phyloP scores from a whole-genome alignment of 2,329 filamentous ascomycete species.

The Pyrenophora tritici-repentis region DNA sequence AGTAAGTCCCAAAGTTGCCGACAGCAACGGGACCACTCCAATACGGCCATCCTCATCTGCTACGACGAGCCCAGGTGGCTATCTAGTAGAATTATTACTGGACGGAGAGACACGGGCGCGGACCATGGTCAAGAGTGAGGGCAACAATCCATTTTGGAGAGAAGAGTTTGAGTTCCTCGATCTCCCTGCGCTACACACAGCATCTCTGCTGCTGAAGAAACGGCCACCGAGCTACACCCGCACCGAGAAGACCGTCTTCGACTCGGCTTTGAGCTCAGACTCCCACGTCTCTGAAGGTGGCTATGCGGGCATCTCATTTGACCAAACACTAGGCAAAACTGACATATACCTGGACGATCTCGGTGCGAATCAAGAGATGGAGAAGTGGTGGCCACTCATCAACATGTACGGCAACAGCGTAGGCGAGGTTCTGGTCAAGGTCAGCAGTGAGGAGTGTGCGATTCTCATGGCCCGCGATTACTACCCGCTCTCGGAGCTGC shows the following conservation, averaged over 20 bases:
- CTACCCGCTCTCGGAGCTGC: conserved; percentile 75
- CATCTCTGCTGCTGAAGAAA: conserved; percentile 74
- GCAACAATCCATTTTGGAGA: conserved; percentile 78
- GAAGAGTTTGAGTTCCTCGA: conserved; percentile 80
- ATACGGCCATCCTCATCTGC: conserved; percentile 41
- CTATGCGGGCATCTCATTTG: conserved; percentile 54
- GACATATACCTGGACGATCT: conserved; percentile 81
- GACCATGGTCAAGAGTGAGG: conserved; percentile 72
- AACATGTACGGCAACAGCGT: conserved; percentile 77
- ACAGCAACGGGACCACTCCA: conserved; percentile 26
- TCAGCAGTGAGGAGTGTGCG: conserved; percentile 85
- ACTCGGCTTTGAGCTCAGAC: conserved; percentile 37
- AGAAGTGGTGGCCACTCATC: conserved; percentile 82
- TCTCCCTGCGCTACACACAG: conserved; percentile 70
- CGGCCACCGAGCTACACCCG: conserved; percentile 50
- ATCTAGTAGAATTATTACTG: conserved; percentile 77
- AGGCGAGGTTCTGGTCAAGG: conserved; percentile 82
- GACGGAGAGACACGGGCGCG: conserved; percentile 79
- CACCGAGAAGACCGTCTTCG: conserved; percentile 45
- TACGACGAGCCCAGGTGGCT: conserved; percentile 61
- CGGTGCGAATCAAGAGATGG: conserved; percentile 75
- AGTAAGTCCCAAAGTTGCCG: conserved; percentile 44
- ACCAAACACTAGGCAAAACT: conserved; percentile 69
- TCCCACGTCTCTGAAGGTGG: conserved; percentile 47
- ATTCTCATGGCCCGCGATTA: conserved; percentile 89